phyloP scores from a whole-genome alignment of 148 eudicot species.

The Fagopyrum esculentum region DNA sequence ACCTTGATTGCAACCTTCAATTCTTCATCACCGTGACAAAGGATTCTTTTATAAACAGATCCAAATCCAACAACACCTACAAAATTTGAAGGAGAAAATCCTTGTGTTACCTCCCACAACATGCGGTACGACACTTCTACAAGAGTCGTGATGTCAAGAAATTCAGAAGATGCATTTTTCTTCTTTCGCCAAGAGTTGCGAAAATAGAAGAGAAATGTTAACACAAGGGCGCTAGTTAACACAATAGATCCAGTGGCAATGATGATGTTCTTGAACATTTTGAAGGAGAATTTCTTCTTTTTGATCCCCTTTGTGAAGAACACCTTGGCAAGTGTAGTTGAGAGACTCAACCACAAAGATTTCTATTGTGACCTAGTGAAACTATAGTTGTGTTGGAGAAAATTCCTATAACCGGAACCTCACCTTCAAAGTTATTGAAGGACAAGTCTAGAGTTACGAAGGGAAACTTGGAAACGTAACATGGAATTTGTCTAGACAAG shows the following conservation, averaged over 20 bases:
- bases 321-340: too few relatives aligned
- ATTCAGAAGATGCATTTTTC: background rate
- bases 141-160: background rate
- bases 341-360: too few relatives aligned
- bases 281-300: background rate
- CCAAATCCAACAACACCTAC: too few relatives aligned
- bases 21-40: too few relatives aligned
- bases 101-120: too few relatives aligned
- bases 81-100: too few relatives aligned
- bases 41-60: too few relatives aligned
- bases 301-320: too few relatives aligned
- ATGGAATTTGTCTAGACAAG: conserved; percentile 30
- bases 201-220: background rate
- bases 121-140: conserved; percentile 14
- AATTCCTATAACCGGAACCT: conserved; percentile 25
- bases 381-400: conserved; percentile 20
- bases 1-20: too few relatives aligned
- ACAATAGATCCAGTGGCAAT: conserved; percentile 14
- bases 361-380: too few relatives aligned
- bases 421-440: background rate
- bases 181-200: background rate
- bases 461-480: conserved; percentile 4
- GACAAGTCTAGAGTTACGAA: background rate
- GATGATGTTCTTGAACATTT: background rate
- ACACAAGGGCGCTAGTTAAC: background rate